These are phyloP conservation scores for Pseudogymnoascus sp. DNA, from an alignment of 2,329 filamentous ascomycete species.

Conservation along the genomic window DNA sequence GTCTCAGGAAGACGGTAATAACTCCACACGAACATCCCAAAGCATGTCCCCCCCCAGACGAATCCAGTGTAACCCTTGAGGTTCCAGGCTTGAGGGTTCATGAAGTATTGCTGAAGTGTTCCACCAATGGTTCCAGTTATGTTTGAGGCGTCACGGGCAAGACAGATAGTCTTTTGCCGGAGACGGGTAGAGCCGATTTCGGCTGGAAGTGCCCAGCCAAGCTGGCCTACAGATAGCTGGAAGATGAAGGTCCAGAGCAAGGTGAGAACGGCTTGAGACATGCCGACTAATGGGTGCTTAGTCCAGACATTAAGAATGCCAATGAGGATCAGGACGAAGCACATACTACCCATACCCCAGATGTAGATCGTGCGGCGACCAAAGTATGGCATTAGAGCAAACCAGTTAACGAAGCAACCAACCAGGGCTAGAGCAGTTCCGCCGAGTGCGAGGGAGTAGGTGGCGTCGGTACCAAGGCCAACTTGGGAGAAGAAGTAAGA, in stretches of 20 bases:
- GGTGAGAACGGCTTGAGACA: conserved; percentile 33
- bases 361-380: conserved; percentile 10
- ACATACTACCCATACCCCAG: neutral
- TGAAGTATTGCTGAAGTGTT: conserved; percentile 64
- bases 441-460: conserved; percentile 48
- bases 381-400: neutral
- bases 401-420: neutral
- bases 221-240: neutral
- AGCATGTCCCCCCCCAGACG: neutral
- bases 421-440: conserved; percentile 32
- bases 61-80: conserved; percentile 11
- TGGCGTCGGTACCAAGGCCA: conserved; percentile 39
- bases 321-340: neutral
- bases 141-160: conserved; percentile 52
- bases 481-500: conserved; percentile 53
- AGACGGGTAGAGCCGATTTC: conserved; percentile 33
- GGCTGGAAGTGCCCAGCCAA: neutral
- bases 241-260: conserved; percentile 34
- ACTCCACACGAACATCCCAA: conserved; percentile 9
- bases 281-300: conserved; percentile 30
- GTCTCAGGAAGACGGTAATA: conserved; percentile 29
- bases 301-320: conserved; percentile 7
- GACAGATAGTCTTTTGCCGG: conserved; percentile 33
- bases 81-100: conserved; percentile 23
- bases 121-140: conserved; percentile 27